Evolutionary conservation across 163 green algal species (phyloP), one percentile per base, ranked within the genome.

Genomic region (Picocystis sp.): DNA sequence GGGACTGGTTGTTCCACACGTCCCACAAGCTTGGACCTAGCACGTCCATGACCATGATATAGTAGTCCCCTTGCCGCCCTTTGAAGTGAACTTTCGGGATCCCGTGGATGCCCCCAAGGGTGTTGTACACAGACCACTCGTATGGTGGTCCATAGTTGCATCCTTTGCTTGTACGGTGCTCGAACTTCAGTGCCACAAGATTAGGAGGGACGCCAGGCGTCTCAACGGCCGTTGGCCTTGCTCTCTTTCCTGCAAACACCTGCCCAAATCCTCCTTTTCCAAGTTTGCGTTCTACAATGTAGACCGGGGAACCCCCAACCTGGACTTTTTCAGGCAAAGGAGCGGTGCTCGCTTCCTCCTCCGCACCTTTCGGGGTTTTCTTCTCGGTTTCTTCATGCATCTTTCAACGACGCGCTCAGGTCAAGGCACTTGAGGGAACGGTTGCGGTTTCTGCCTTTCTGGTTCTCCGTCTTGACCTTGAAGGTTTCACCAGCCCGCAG

Each of bases 1-100:
- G 66, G 35, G 21, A 81, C 69, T 70, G 56, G 49, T 72, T 74
- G 68, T 97, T 99, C 91, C 90, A 98, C 23, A 93, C 79, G 59
- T 99, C 91, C 91, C 91, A 99, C 45, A 99, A 62, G 55, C 76
- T 92, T 45, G 91, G 91, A 5, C 91, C 91, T 43, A 99, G 77
- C 66, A 95, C 84, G 73, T 99, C 91, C 89, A 99, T 96, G 10
- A 96, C 90, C 87, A 99, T 99, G 68, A 99, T 82, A 67, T 98
- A 99, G 63, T 93, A 98, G 59, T 97, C 91, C 0, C 83, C 84
- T 57, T 98, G 87, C n/a, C 84, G 68, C 11, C 91, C 91, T 65
- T 97, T 98, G 77, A 84, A 97, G 66, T 97, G 89, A 41, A 99
- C 89, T 52, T 86, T 86, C 2, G 91, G 91, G 42, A 99, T 67